Conservation (phyloP, 179 eudicot species). For the Camellia oleifera region DNA sequence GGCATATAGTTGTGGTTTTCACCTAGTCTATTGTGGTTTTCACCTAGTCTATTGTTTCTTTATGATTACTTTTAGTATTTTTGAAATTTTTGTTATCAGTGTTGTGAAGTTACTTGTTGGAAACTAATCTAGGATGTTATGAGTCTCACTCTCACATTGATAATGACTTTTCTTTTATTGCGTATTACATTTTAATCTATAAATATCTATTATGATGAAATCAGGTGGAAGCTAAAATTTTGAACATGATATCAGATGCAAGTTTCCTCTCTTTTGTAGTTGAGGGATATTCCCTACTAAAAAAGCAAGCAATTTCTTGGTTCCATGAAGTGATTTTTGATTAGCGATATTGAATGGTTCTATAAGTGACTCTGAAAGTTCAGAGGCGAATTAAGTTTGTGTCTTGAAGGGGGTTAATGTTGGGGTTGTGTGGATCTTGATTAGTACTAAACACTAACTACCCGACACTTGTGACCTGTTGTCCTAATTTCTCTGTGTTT, state of each 20-base stretch:
- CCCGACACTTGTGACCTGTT: too few relatives aligned
- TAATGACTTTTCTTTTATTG: background rate
- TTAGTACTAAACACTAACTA: too few relatives aligned
- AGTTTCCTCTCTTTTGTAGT: background rate
- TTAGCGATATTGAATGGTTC: too few relatives aligned
- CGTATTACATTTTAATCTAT: background rate
- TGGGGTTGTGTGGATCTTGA: too few relatives aligned
- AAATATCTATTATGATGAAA: background rate
- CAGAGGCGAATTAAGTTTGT: too few relatives aligned
- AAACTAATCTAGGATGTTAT: background rate
- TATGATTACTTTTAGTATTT: background rate
- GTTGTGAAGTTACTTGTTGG: background rate
- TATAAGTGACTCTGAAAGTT: too few relatives aligned
- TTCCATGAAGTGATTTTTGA: background rate
- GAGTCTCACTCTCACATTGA: background rate
- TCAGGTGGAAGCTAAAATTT: background rate
- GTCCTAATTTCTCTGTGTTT: too few relatives aligned
- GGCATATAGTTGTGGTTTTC: background rate
- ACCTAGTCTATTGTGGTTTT: background rate
- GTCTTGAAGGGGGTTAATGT: too few relatives aligned
- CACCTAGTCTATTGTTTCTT: background rate
- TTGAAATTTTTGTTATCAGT: background rate
- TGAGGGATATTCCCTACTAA: background rate
- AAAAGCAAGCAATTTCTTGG: background rate
- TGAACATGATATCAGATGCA: background rate